Base-by-base conservation (phyloP, 352 stramenopile genomes). In the Globisporangium megalacanthum region DNA sequence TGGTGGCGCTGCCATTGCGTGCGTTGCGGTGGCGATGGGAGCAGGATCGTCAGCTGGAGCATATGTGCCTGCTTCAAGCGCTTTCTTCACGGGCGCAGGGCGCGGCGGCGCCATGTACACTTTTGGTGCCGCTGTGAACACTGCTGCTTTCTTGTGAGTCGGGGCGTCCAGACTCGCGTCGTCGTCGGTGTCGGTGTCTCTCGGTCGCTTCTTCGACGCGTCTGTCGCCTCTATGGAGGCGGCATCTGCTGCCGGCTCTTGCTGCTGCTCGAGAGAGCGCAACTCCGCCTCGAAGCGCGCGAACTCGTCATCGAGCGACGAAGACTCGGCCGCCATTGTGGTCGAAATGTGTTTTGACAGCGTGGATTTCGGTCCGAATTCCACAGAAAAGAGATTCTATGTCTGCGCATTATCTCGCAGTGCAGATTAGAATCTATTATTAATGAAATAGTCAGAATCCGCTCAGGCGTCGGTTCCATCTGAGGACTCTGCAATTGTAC, bases 241-340 rank as follows among this genome's bases (percentile, higher is more conserved):
- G 3, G 41, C 4, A 2, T 42, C 7, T 17, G 29, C 29, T 9
- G 35, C n/a, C 5, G 13, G 22, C 8, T 68, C n/a, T 6, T 77
- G 54, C 7, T 77, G 54, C 68, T 80, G 58, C 65, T 91, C 83
- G 20, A 94, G 68, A 42, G 80, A 83, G 68, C 85, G 72, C n/a
- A 94, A 68, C 54, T 94, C 84, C 17, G 80, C 84, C 62, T 92
- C 77, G 56, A 94, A 94, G 49, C 66, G 83, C 54, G 84, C 84
- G 54, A 94, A 86, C 69, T 90, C 82, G 53, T 90, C 83, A 59
- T 94, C 84, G 56, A 92, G 53, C 47, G 4, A 14, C 37, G 31
- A n/a, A 4, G 29, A 15, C 46, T n/a, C 8, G 11, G 15, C 7
- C 10, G 3, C n/a, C 17, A 1, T 19, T 2, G 13, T 20, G 17